A percentile compares a stretch with the other conserved stretches of the same genome.
Evolutionary conservation across 495 filamentous ascomycete species (phyloP).

Genomic region (Cercophora sp.): DNA sequence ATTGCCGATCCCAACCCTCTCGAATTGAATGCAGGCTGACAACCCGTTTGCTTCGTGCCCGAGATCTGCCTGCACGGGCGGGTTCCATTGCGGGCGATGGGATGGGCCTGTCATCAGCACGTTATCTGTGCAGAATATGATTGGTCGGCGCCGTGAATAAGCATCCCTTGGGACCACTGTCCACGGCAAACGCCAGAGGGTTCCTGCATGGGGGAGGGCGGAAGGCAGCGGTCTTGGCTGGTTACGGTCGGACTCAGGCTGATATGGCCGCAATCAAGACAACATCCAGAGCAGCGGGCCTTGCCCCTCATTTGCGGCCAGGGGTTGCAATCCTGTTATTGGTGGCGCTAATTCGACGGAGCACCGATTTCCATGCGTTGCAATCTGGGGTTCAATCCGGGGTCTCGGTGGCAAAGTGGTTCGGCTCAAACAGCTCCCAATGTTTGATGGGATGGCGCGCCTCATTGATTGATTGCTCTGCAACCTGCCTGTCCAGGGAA

Average conservation of each 20-base stretch:
- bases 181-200: slow-evolving; percentile 6
- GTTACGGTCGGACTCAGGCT: slow-evolving; percentile 17
- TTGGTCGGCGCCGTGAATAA: slow-evolving; percentile 4
- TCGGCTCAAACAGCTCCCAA: slow-evolving; percentile 5
- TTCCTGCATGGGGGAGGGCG: slow-evolving; percentile 7
- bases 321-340: not conserved
- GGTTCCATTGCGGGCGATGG: too few species aligned
- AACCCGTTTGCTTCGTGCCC: too few species aligned
- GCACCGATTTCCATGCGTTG: slow-evolving; percentile 8
- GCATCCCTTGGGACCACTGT: not conserved
- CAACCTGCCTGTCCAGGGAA: too few species aligned
- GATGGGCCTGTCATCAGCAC: too few species aligned
- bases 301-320: slow-evolving; percentile 3
- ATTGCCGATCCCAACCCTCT: not conserved
- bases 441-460: not conserved
- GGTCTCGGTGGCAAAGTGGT: slow-evolving; percentile 9
- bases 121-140: not conserved
- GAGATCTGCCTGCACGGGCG: too few species aligned
- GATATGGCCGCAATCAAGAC: slow-evolving; percentile 13
- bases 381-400: slow-evolving; percentile 16
- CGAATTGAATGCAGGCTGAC: not conserved
- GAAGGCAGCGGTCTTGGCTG: slow-evolving; percentile 7
- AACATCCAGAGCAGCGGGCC: slow-evolving; percentile 11
- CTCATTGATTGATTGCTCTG: not conserved
- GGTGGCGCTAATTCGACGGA: slow-evolving; percentile 8